phyloP scores from a whole-genome alignment of 352 stramenopile species.

The Phytophthora pini region DNA sequence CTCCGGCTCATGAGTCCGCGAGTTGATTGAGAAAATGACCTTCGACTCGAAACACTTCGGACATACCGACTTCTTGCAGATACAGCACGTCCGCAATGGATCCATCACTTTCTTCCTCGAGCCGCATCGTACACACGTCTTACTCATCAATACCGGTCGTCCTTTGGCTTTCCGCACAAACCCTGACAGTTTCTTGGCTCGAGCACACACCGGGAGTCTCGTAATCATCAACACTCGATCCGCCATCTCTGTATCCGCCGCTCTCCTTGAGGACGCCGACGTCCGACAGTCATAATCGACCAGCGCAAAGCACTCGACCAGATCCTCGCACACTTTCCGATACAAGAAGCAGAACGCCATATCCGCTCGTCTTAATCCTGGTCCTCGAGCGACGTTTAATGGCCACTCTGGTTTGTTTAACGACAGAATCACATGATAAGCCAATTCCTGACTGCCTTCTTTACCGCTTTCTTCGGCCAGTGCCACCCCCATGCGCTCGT shows the following conservation, averaged over 20 bases:
- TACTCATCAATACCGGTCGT: slow-evolving; percentile 43
- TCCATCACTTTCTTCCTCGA: slow-evolving; percentile 37
- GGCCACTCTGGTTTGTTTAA: slow-evolving; percentile 54
- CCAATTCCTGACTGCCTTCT: slow-evolving; percentile 40
- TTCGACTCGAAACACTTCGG: slow-evolving; percentile 41
- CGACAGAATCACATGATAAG: slow-evolving; percentile 60
- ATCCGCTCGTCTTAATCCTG: slow-evolving; percentile 39
- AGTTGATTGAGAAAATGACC: slow-evolving; percentile 44
- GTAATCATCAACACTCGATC: slow-evolving; percentile 52
- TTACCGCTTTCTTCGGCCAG: slow-evolving; percentile 32
- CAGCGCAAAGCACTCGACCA: slow-evolving; percentile 61
- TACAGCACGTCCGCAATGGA: slow-evolving; percentile 41
- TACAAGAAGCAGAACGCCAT: slow-evolving; percentile 62
- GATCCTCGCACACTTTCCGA: slow-evolving; percentile 53
- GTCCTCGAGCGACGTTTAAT: slow-evolving; percentile 25
- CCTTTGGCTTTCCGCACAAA: slow-evolving; percentile 45
- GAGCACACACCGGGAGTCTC: slow-evolving; percentile 37
- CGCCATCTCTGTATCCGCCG: slow-evolving; percentile 44
- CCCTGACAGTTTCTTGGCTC: slow-evolving; percentile 47
- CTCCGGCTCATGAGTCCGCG: slow-evolving; percentile 36
- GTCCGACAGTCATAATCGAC: slow-evolving; percentile 51
- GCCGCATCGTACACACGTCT: slow-evolving; percentile 54
- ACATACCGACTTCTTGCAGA: slow-evolving; percentile 64
- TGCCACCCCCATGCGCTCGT: slow-evolving; percentile 63
- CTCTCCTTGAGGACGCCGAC: slow-evolving; percentile 26